Conservation (phyloP, 1,139 yeast genomes). For the Candida mesenterica region DNA sequence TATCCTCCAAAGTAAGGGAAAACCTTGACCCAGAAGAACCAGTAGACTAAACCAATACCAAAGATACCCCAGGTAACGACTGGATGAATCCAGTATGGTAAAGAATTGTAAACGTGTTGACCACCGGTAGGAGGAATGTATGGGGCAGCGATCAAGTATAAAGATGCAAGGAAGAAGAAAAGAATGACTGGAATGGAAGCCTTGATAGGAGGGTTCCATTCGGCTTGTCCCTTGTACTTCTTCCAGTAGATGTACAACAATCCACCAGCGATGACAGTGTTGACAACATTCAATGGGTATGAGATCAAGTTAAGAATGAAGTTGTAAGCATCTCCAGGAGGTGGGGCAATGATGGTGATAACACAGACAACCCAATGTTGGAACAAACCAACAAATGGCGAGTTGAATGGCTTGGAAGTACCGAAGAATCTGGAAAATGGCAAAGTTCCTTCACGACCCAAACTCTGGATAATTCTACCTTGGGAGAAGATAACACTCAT, state of each 20-base stretch:
- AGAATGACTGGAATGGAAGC: constrained; percentile 62
- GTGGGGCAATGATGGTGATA: constrained; percentile 48
- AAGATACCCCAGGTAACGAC: constrained; percentile 82
- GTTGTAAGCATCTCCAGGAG: constrained; percentile 51
- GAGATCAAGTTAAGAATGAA: constrained; percentile 48
- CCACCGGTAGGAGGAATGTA: constrained; percentile 72
- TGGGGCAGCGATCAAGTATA: constrained; percentile 76
- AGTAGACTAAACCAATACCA: constrained; percentile 67
- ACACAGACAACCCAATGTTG: constrained; percentile 57
- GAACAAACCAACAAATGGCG: constrained; percentile 56
- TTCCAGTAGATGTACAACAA: constrained; percentile 45
- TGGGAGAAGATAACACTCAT: constrained; percentile 49
- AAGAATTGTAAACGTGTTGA: constrained; percentile 59
- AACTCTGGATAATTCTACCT: constrained; percentile 49
- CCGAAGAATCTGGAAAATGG: constrained; percentile 49
- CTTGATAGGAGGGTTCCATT: constrained; percentile 75
- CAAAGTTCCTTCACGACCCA: constrained; percentile 49
- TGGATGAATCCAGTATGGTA: constrained; percentile 81
- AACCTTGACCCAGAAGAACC: constrained; percentile 64
- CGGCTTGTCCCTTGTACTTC: constrained; percentile 47
- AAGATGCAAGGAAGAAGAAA: constrained; percentile 66
- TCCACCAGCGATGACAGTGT: constrained; percentile 46
- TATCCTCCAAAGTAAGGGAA: constrained; percentile 63
- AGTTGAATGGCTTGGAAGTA: constrained; percentile 40
- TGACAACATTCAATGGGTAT: constrained; percentile 50